Conservation (phyloP, 2,329 filamentous ascomycete genomes). For the Cyphellophora attinorum region DNA sequence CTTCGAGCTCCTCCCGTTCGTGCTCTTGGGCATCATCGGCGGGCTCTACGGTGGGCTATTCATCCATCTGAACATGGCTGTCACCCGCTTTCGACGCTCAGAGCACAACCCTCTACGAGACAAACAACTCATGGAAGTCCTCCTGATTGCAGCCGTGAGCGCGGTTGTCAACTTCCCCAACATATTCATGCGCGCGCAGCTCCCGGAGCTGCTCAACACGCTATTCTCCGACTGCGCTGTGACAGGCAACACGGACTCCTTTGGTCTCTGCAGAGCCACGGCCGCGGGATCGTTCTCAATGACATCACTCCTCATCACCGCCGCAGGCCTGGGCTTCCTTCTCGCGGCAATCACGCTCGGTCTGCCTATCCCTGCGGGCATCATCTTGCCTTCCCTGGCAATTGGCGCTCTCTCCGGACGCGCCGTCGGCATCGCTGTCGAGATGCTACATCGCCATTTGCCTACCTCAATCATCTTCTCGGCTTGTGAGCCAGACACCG, state of each 20-base stretch:
- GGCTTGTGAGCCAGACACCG: conserved; percentile 73
- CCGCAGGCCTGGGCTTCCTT: conserved; percentile 73
- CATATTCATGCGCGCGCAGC: conserved; percentile 88
- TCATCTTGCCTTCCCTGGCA: conserved; percentile 91
- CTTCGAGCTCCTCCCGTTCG: conserved; percentile 86
- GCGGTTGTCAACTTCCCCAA: conserved; percentile 92
- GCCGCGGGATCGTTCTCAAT: conserved; percentile 74
- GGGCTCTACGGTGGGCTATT: conserved; percentile 93
- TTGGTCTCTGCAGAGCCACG: conserved; percentile 74
- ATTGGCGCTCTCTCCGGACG: conserved; percentile 87
- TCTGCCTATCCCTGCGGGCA: conserved; percentile 86
- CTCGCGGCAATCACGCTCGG: conserved; percentile 86
- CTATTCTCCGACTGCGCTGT: conserved; percentile 86
- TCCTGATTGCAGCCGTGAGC: conserved; percentile 68
- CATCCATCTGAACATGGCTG: conserved; percentile 84
- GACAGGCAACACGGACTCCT: conserved; percentile 65
- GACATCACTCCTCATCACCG: conserved; percentile 72
- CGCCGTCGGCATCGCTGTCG: conserved; percentile 78
- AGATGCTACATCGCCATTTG: conserved; percentile 74
- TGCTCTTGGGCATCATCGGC: conserved; percentile 74
- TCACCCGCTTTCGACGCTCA: conserved; percentile 71
- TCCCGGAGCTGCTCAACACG: conserved; percentile 80
- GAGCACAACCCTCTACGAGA: conserved; percentile 30
- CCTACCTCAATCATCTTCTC: conserved; percentile 68
- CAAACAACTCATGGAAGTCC: conserved; percentile 69